Evolutionary conservation across 2,329 filamentous ascomycete genomes (phyloP).

Genomic region (Fusarium caatingaense): DNA sequence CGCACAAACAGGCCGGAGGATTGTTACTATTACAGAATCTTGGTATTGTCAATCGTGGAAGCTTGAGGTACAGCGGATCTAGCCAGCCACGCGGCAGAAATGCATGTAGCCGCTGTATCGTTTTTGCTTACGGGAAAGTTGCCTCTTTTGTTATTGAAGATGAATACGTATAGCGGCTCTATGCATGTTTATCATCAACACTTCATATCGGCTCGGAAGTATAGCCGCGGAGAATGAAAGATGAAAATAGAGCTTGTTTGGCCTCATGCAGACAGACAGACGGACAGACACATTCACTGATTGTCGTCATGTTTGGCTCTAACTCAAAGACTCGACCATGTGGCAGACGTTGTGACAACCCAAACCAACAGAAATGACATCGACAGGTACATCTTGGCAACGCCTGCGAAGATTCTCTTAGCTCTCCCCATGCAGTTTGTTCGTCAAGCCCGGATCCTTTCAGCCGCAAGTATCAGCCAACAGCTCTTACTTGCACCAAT

Average conservation of each 20-base stretch:
- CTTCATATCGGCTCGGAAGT: not conserved
- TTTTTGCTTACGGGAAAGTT: not conserved
- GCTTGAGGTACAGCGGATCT: constrained; percentile 29
- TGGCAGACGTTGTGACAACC: not conserved
- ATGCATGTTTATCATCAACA: not conserved
- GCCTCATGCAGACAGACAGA: not conserved
- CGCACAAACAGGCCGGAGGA: constrained; percentile 20
- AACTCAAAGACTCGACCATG: not conserved
- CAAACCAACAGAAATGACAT: not conserved
- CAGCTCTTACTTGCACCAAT: not conserved
- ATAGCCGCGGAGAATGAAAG: not conserved
- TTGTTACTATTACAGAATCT: not conserved
- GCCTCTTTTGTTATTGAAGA: not conserved
- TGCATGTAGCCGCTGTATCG: constrained; percentile 26
- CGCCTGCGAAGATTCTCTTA: not conserved
- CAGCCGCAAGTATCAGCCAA: not conserved
- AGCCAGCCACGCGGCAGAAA: constrained; percentile 27
- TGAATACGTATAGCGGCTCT: not conserved
- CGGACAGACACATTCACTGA: not conserved
- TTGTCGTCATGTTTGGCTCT: not conserved
- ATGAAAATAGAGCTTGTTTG: not conserved
- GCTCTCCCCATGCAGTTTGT: not conserved
- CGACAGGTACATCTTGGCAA: not conserved
- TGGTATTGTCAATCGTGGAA: constrained; percentile 3
- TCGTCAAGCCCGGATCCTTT: not conserved